A percentile compares a stretch with the other conserved stretches of the same genome.
These are phyloP conservation scores for Camellia sinensis DNA, from an alignment of 148 eudicot genomes.

Conservation along the genomic window DNA sequence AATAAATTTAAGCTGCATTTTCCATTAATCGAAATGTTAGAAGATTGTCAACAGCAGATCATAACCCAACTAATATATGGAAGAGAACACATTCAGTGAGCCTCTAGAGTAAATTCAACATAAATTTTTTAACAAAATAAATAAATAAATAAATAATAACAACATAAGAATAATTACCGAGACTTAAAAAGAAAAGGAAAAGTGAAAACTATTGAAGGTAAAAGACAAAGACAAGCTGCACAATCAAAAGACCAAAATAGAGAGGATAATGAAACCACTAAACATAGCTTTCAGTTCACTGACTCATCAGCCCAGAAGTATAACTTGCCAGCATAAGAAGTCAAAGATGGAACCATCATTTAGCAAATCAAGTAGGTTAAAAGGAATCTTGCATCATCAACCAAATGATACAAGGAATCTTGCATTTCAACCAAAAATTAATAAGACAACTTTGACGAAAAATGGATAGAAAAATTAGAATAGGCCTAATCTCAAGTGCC, in stretches of 20 bases:
- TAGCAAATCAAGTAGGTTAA: no score
- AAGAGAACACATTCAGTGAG: background rate
- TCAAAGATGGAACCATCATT: no score
- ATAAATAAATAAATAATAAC: background rate
- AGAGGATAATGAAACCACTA: no score
- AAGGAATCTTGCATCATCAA: no score
- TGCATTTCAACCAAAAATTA: background rate
- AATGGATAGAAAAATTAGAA: background rate
- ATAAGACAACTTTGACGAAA: background rate
- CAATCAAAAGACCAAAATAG: no score
- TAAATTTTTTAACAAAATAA: no score
- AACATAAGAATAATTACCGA: background rate
- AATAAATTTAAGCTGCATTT: slow-evolving; percentile 37
- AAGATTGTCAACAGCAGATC: background rate
- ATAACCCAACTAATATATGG: background rate
- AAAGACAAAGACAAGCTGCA: background rate
- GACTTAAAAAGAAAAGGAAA: background rate
- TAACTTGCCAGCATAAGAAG: no score
- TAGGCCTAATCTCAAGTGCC: background rate
- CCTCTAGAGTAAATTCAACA: background rate
- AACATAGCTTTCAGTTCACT: no score
- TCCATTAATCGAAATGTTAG: background rate
- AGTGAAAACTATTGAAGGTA: background rate
- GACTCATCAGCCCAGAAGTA: no score
- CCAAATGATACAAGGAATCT: background rate